These are phyloP conservation scores for Eucalyptus pauciflora DNA, from an alignment of 345 rosid species.

Conservation along the genomic window DNA sequence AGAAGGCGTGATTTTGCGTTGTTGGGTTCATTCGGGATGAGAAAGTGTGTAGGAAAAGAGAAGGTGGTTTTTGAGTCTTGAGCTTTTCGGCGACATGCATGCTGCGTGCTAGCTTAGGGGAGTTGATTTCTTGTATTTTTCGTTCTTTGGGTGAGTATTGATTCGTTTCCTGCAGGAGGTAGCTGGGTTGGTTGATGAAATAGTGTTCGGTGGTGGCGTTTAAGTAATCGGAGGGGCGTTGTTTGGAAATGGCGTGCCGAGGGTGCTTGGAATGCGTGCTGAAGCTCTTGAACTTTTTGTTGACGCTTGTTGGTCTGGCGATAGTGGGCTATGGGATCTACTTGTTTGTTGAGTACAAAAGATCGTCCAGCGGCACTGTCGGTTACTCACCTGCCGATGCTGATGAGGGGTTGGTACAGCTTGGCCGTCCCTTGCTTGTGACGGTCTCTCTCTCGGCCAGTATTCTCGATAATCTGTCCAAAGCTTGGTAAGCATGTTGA, in stretches of 20 bases:
- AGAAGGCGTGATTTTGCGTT: background rate
- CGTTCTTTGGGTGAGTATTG: background rate
- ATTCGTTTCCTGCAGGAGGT: background rate
- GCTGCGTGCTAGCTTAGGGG: background rate
- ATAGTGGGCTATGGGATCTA: constrained; percentile 94
- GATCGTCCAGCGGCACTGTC: constrained; percentile 6
- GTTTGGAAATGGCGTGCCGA: constrained; percentile 20
- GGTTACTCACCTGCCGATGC: constrained; percentile 9
- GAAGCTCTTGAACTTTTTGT: constrained; percentile 73
- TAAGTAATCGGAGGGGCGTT: background rate
- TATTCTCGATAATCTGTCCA: constrained; percentile 52
- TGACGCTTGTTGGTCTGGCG: constrained; percentile 72
- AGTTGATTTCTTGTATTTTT: background rate
- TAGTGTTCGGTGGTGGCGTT: background rate
- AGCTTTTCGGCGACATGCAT: background rate
- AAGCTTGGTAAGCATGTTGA: constrained; percentile 59
- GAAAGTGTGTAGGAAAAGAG: background rate
- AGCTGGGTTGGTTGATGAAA: background rate
- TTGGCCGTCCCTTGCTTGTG: constrained; percentile 83
- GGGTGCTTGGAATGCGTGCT: constrained; percentile 72
- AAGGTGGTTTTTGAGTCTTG: background rate
- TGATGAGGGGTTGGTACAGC: constrained; percentile 22
- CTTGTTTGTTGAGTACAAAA: constrained; percentile 70
- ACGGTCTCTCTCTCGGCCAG: constrained; percentile 36
- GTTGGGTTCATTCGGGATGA: background rate